Percentiles rank a stretch among this genome's conserved stretches.
Conservation (phyloP, 2,329 filamentous ascomycete species). For the Sclerotinia subarctica region DNA sequence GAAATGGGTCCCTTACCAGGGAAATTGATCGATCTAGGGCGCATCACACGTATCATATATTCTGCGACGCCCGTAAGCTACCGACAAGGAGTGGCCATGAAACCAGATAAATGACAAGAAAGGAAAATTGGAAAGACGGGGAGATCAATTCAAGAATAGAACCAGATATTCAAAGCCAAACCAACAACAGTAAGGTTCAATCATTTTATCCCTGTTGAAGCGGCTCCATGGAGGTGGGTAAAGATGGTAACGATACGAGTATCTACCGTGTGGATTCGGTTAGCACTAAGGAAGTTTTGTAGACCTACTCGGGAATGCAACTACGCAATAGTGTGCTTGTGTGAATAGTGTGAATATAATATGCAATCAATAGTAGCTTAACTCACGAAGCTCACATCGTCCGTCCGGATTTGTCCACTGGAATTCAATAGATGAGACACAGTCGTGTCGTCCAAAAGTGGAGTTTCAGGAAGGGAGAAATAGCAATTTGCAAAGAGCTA, state of each 20-base stretch:
- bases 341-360: not conserved
- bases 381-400: not conserved
- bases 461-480: not conserved
- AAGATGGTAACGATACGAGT: not conserved
- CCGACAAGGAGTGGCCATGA: conserved; percentile 33
- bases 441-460: not conserved
- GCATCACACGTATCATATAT: conserved; percentile 38
- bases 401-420: not conserved
- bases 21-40: conserved; percentile 27
- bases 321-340: not conserved
- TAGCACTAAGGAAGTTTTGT: not conserved
- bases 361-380: not conserved
- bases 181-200: conserved; percentile 12
- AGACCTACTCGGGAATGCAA: not conserved
- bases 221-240: not conserved
- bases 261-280: not conserved
- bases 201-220: conserved; percentile 12
- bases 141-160: conserved; percentile 11
- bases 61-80: conserved; percentile 33
- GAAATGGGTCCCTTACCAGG: conserved; percentile 23
- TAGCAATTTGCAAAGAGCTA: not conserved
- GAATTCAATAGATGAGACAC: conserved; percentile 22
- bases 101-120: conserved; percentile 29
- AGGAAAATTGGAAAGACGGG: conserved; percentile 26
- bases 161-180: not conserved